These are phyloP conservation scores for Setaria italica DNA, from an alignment of 202 grass and related monocot genomes.

Conservation along the genomic window DNA sequence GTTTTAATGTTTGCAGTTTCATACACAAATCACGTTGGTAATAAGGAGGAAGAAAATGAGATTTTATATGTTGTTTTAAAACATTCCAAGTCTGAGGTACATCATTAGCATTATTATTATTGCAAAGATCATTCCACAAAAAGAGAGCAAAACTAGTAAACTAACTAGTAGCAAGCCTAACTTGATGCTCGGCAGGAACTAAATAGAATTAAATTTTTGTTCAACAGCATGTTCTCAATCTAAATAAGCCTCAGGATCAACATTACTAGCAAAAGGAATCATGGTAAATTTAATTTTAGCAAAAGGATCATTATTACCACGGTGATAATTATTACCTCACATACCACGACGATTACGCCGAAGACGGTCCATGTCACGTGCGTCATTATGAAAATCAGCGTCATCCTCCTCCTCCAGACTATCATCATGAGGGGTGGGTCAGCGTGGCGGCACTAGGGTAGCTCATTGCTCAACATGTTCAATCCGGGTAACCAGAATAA, in stretches of 20 bases:
- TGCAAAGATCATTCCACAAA: not conserved
- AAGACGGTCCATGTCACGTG: too few relatives aligned
- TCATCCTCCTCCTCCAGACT: too few relatives aligned
- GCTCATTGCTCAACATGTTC: too few relatives aligned
- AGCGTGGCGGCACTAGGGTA: too few relatives aligned
- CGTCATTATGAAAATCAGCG: too few relatives aligned
- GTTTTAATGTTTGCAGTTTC: too few relatives aligned
- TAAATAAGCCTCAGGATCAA: not conserved
- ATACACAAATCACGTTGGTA: too few relatives aligned
- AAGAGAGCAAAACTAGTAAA: not conserved
- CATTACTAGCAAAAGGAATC: not conserved
- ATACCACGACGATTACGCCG: too few relatives aligned
- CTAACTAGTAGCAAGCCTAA: slow-evolving; percentile 1
- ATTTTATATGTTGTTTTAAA: not conserved
- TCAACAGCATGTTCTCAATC: not conserved
- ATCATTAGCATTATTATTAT: not conserved
- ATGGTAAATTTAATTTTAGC: not conserved
- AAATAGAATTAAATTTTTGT: not conserved
- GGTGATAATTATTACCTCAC: too few relatives aligned
- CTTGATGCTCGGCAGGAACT: not conserved
- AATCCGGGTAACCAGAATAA: too few relatives aligned
- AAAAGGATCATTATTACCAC: not conserved
- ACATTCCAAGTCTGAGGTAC: not conserved
- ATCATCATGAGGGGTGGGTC: too few relatives aligned
- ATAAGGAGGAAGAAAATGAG: not conserved